phyloP scores from a whole-genome alignment of 2,329 filamentous ascomycete species.

The Ophiostoma pallidulum region DNA sequence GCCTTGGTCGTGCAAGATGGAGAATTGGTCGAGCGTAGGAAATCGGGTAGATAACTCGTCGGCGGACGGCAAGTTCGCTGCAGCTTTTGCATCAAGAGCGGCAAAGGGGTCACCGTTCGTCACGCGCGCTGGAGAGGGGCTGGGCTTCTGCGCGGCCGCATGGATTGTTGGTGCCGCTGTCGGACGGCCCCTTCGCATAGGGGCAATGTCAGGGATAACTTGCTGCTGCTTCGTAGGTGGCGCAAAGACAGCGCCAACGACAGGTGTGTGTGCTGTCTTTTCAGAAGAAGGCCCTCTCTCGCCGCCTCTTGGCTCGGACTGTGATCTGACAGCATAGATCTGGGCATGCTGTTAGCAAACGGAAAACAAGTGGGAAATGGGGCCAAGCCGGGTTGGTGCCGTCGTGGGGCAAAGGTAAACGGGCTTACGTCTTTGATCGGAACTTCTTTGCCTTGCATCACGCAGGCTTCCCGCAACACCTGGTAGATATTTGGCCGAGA shows the following conservation, averaged over 20 bases:
- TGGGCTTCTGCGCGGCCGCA: slow-evolving; percentile 32
- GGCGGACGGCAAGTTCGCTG: slow-evolving; percentile 35
- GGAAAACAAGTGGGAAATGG: too few species aligned
- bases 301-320: slow-evolving; percentile 49
- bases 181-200: slow-evolving; percentile 84
- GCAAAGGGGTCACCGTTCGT: slow-evolving; percentile 78
- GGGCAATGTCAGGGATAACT: slow-evolving; percentile 76
- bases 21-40: slow-evolving; percentile 87
- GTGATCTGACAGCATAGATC: slow-evolving; percentile 61
- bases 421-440: slow-evolving; percentile 86
- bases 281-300: slow-evolving; percentile 45
- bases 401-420: too few species aligned
- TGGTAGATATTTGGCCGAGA: slow-evolving; percentile 87
- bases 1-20: slow-evolving; percentile 75
- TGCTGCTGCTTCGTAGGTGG: slow-evolving; percentile 62
- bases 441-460: slow-evolving; percentile 77
- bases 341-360: slow-evolving; percentile 26
- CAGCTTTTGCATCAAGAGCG: slow-evolving; percentile 63
- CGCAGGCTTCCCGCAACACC: slow-evolving; percentile 75
- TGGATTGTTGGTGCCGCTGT: slow-evolving; percentile 33
- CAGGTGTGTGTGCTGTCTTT: slow-evolving; percentile 44
- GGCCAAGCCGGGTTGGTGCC: too few species aligned
- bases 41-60: slow-evolving; percentile 83
- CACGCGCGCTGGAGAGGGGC: slow-evolving; percentile 59
- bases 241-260: slow-evolving; percentile 73